A percentile compares a stretch with the other conserved stretches of the same genome.
Evolutionary conservation across 192 early-diverging fungal species (phyloP).

Genomic region (Diversispora epigaea): DNA sequence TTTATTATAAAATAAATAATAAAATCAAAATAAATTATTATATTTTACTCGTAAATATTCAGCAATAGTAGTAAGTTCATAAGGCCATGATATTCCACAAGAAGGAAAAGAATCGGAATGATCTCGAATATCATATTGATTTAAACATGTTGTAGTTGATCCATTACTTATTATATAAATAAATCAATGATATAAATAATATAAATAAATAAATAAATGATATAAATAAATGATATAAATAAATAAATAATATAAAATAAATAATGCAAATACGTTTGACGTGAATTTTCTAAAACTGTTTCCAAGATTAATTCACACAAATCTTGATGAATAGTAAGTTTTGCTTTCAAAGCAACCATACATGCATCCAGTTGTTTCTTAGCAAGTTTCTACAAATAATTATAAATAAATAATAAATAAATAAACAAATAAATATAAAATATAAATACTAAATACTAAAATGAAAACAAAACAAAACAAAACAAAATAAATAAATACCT

Average conservation of each 20-base stretch:
- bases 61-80: slow-evolving; percentile 48
- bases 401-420: not conserved
- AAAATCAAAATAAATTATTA: not conserved
- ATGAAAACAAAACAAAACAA: not conserved
- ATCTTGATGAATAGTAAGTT: slow-evolving; percentile 36
- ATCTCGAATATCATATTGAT: slow-evolving; percentile 59
- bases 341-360: slow-evolving; percentile 30
- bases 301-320: slow-evolving; percentile 45
- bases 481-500: slow-evolving; percentile 33
- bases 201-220: not conserved
- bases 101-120: slow-evolving; percentile 41
- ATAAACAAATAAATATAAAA: not conserved
- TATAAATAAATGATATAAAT: not conserved
- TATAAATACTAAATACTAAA: not conserved
- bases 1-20: too few relatives aligned
- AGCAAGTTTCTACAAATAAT: slow-evolving; percentile 6
- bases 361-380: slow-evolving; percentile 38
- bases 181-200: not conserved
- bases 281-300: slow-evolving; percentile 5
- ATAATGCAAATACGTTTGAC: not conserved
- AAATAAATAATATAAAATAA: not conserved
- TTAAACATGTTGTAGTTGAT: slow-evolving; percentile 44
- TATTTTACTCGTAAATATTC: slow-evolving; percentile 54
- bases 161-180: not conserved
- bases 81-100: slow-evolving; percentile 58